Evolutionary conservation across 2,329 filamentous ascomycete species (phyloP).

Genomic region (Colletotrichum brevisporum): DNA sequence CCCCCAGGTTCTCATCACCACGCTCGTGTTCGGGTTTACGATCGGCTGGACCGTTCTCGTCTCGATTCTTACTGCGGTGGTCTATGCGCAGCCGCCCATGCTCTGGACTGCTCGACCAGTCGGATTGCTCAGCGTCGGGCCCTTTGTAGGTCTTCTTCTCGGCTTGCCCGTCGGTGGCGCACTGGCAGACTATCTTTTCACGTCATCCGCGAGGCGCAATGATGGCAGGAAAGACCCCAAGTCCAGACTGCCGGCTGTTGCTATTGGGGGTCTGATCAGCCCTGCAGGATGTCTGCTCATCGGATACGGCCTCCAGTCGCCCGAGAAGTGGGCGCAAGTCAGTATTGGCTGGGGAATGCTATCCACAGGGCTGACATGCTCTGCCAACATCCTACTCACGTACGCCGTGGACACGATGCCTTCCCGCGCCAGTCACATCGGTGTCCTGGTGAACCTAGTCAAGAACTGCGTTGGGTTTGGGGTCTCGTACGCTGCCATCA

Average conservation of each 20-base stretch:
- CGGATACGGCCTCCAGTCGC: conserved; percentile 36
- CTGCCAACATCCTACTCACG: conserved; percentile 42
- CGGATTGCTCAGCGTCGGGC: conserved; percentile 29
- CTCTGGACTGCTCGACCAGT: conserved; percentile 29
- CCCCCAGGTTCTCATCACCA: conserved; percentile 31
- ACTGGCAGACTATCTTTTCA: conserved; percentile 37
- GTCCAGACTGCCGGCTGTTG: conserved; percentile 38
- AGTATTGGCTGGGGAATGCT: conserved; percentile 42
- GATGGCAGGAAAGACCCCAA: conserved; percentile 29
- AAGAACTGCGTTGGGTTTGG: conserved; percentile 42
- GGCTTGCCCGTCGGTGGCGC: conserved; percentile 33
- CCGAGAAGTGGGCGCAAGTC: conserved; percentile 37
- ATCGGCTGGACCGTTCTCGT: conserved; percentile 33
- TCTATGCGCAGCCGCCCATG: conserved; percentile 28
- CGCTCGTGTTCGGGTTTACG: conserved; percentile 33
- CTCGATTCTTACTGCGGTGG: conserved; percentile 16
- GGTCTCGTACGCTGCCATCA: conserved; percentile 39
- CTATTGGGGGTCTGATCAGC: conserved; percentile 40
- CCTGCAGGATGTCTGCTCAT: conserved; percentile 41
- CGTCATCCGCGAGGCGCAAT: neutral
- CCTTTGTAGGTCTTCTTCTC: conserved; percentile 22
- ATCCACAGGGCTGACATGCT: conserved; percentile 41
- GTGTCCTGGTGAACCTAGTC: conserved; percentile 41
- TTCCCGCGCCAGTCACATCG: conserved; percentile 38
- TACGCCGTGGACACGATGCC: conserved; percentile 42